Percentiles rank a stretch among this genome's conserved stretches.
These are phyloP conservation scores for Calamus simplicifolius DNA, from an alignment of 176 grass and related monocot genomes.

Conservation along the genomic window DNA sequence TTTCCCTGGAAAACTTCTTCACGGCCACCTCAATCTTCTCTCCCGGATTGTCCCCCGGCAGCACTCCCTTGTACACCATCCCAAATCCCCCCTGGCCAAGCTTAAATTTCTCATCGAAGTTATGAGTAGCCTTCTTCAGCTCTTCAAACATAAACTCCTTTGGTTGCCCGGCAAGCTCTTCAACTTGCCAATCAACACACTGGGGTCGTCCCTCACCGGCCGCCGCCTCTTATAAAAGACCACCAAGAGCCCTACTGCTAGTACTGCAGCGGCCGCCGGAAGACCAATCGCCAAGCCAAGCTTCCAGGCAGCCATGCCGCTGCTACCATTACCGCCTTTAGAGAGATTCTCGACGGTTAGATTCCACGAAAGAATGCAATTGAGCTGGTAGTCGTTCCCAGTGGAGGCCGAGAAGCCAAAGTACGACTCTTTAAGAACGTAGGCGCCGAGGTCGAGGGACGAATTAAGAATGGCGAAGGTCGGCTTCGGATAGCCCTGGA, in stretches of 20 bases:
- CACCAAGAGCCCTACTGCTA: constrained; percentile 24
- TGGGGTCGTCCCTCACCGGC: constrained; percentile 31
- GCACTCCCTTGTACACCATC: constrained; percentile 63
- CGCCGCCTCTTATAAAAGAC: constrained; percentile 33
- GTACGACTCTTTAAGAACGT: too few species aligned
- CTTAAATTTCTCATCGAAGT: constrained; percentile 86
- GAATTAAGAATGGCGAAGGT: too few species aligned
- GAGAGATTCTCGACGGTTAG: constrained; percentile 2
- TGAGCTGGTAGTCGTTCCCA: too few species aligned
- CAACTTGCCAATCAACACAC: constrained; percentile 21
- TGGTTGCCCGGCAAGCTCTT: constrained; percentile 61
- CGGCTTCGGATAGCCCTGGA: too few species aligned
- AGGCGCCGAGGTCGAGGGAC: too few species aligned
- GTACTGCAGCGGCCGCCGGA: constrained; percentile 22
- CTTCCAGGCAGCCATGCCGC: constrained; percentile 21
- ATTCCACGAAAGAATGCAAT: too few species aligned
- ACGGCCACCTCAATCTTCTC: constrained; percentile 55
- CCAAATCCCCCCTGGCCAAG: constrained; percentile 85
- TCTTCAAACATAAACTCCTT: constrained; percentile 73
- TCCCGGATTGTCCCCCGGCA: constrained; percentile 34
- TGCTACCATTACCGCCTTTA: background rate
- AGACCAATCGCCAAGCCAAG: constrained; percentile 33
- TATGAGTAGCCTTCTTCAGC: constrained; percentile 56
- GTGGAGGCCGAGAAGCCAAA: too few species aligned
- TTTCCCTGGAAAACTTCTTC: constrained; percentile 73